Evolutionary conservation across 225 moss, liverwort and hornwort genomes (phyloP).

Genomic region (Thuidium tamariscinum): DNA sequence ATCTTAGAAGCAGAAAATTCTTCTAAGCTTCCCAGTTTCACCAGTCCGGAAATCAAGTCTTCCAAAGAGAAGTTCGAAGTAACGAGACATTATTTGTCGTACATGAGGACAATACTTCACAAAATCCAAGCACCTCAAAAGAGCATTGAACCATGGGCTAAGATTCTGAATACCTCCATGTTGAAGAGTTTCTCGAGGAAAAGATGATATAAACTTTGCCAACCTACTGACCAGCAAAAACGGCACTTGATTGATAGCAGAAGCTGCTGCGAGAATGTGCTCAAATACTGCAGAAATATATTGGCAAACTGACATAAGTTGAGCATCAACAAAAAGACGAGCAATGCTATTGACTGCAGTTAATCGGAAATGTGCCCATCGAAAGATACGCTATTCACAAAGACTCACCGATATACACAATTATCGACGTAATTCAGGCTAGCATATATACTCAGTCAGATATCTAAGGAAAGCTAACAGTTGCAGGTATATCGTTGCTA

Average conservation of each 20-base stretch:
- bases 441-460: background rate
- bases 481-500: background rate
- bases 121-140: background rate
- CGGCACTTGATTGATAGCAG: conserved; percentile 39
- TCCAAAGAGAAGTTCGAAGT: background rate
- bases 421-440: background rate
- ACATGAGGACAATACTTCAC: background rate
- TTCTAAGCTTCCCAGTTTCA: background rate
- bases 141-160: background rate
- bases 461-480: background rate
- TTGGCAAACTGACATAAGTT: background rate
- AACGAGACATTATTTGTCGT: background rate
- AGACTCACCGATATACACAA: background rate
- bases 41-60: background rate
- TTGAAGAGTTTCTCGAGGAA: conserved; percentile 50
- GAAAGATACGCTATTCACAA: background rate
- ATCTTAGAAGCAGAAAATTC: background rate
- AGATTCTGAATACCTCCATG: conserved; percentile 26
- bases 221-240: conserved; percentile 42
- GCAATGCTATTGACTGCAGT: background rate
- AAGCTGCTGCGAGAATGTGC: conserved; percentile 48
- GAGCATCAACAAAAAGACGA: background rate
- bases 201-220: conserved; percentile 57
- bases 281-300: conserved; percentile 44
- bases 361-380: background rate